A percentile compares a stretch with the other conserved stretches of the same genome.
Conservation (phyloP, 2,329 filamentous ascomycete genomes). For the Apiospora aurea region DNA sequence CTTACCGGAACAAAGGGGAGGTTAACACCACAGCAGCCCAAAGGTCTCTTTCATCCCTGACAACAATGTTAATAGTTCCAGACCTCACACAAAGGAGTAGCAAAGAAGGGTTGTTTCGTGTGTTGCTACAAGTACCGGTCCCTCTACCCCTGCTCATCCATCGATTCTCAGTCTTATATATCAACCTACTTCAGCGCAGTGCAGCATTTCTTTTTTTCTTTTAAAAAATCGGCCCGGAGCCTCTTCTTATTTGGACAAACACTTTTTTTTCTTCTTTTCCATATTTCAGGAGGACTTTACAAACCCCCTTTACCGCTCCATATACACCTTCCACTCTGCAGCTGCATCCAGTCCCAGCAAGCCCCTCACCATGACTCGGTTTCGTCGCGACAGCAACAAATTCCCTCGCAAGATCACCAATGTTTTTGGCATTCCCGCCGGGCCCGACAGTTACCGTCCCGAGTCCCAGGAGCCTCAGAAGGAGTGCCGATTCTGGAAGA, state of each 20-base stretch:
- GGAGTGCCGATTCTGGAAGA: not conserved
- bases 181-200: not conserved
- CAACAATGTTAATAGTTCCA: not conserved
- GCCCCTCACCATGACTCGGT: not conserved
- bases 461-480: not conserved
- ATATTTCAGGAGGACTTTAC: not conserved
- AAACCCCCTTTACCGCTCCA: too few species aligned
- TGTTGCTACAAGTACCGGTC: not conserved
- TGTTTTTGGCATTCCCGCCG: too few species aligned
- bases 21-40: not conserved
- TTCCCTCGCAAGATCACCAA: too few species aligned
- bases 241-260: not conserved
- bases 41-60: not conserved
- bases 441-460: not conserved
- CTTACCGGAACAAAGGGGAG: not conserved
- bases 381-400: not conserved
- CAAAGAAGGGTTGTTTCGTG: not conserved
- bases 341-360: not conserved
- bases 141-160: not conserved
- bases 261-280: not conserved
- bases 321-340: too few species aligned
- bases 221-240: not conserved
- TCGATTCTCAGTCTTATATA: not conserved
- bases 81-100: not conserved
- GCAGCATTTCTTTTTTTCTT: not conserved